These are phyloP conservation scores for Calonectria pauciramosa DNA, from an alignment of 2,329 filamentous ascomycete genomes.

Conservation along the genomic window DNA sequence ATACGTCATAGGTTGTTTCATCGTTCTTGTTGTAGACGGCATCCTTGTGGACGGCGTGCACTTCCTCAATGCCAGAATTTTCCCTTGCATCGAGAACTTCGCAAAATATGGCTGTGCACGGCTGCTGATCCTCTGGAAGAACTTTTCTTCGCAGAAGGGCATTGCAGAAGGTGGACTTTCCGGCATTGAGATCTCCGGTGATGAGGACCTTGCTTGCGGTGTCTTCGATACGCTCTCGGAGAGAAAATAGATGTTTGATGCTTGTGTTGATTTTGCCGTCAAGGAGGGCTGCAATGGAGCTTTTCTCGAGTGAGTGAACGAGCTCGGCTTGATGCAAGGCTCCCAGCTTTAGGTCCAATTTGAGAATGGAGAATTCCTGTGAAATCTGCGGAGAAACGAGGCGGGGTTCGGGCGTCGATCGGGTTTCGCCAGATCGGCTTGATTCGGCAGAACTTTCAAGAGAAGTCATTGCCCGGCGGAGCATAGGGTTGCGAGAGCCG, in stretches of 20 bases:
- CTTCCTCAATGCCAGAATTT: slow-evolving; percentile 92
- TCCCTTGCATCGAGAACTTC: slow-evolving; percentile 94
- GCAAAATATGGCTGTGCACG: slow-evolving; percentile 98
- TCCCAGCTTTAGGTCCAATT: slow-evolving; percentile 93
- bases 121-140: slow-evolving; percentile 95
- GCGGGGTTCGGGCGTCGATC: slow-evolving; percentile 77
- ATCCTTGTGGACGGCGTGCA: slow-evolving; percentile 92
- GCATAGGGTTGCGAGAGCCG: slow-evolving; percentile 60
- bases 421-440: slow-evolving; percentile 77
- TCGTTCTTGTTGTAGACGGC: slow-evolving; percentile 87
- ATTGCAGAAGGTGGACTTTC: slow-evolving; percentile 99
- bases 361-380: slow-evolving; percentile 95
- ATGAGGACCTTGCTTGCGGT: slow-evolving; percentile 97
- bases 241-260: slow-evolving; percentile 87
- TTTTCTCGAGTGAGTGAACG: slow-evolving; percentile 94
- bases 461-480: slow-evolving; percentile 81
- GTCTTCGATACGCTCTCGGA: slow-evolving; percentile 96
- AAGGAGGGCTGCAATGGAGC: slow-evolving; percentile 88
- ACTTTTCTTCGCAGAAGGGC: slow-evolving; percentile 94
- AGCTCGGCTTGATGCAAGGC: slow-evolving; percentile 88
- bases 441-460: slow-evolving; percentile 76
- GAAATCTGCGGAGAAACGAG: slow-evolving; percentile 93
- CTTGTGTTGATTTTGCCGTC: slow-evolving; percentile 96
- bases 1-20: slow-evolving; percentile 94
- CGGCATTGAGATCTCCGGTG: slow-evolving; percentile 95